Evolutionary conservation across 2,329 filamentous ascomycete genomes (phyloP).

Genomic region (Trematosphaeria pertusa): DNA sequence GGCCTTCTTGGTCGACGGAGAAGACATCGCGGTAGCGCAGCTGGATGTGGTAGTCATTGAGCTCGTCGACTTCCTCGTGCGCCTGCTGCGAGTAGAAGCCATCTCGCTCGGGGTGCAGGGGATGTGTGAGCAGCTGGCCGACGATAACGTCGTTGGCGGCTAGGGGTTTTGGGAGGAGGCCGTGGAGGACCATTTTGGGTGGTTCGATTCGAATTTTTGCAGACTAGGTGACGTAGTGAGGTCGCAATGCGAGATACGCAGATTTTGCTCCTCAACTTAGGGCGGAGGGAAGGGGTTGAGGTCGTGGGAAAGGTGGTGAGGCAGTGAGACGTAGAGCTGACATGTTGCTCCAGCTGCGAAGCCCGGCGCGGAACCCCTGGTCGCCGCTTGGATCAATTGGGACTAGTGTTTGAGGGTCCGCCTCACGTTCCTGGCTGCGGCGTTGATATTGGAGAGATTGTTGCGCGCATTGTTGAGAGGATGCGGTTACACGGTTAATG

Average conservation of each 20-base stretch:
- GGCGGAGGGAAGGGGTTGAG: conserved; percentile 3
- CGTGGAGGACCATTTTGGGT: conserved; percentile 41
- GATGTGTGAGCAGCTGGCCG: conserved; percentile 46
- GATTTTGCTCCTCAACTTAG: not conserved
- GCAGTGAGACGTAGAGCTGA: conserved; percentile 15
- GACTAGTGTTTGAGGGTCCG: conserved; percentile 21
- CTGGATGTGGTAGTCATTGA: conserved; percentile 50
- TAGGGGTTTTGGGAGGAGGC: conserved; percentile 46
- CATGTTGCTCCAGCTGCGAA: conserved; percentile 11
- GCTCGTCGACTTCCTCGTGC: conserved; percentile 43
- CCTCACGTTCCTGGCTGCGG: conserved; percentile 27
- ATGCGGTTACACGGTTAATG: no score
- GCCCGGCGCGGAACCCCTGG: conserved; percentile 2
- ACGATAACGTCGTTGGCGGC: conserved; percentile 42
- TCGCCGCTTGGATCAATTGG: conserved; percentile 23
- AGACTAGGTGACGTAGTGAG: not conserved
- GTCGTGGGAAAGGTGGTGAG: conserved; percentile 8
- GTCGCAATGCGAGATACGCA: not conserved
- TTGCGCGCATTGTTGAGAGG: no score
- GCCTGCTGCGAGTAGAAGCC: conserved; percentile 45
- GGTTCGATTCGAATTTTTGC: not conserved
- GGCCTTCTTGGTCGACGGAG: conserved; percentile 45
- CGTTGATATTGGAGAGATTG: conserved; percentile 30
- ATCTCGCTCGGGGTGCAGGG: conserved; percentile 45
- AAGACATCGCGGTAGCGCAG: conserved; percentile 48